phyloP scores from a whole-genome alignment of 371 early-diverging fungal species.

The Mortierella sp. region DNA sequence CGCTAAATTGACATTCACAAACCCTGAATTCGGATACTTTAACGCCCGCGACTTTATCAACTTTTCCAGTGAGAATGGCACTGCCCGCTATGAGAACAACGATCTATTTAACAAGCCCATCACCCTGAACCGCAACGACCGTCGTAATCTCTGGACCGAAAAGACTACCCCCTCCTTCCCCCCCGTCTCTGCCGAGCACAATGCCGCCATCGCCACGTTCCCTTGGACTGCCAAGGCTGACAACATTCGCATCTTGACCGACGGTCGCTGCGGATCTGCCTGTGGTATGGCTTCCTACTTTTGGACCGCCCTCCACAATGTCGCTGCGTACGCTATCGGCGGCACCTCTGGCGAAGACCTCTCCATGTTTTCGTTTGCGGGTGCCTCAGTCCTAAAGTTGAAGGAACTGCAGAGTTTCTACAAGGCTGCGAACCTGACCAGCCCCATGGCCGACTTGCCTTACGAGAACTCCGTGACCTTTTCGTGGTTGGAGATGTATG shows the following conservation, averaged over 20 bases:
- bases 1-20: background rate
- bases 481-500: slow-evolving; percentile 10
- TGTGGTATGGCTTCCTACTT: slow-evolving; percentile 36
- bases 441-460: slow-evolving; percentile 3
- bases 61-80: background rate
- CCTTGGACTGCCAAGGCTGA: slow-evolving; percentile 34
- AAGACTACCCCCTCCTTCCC: background rate
- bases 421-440: background rate
- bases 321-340: slow-evolving; percentile 32
- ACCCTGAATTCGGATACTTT: background rate
- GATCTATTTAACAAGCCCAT: slow-evolving; percentile 1
- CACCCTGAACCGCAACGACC: slow-evolving; percentile 4
- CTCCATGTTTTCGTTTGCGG: slow-evolving; percentile 43
- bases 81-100: slow-evolving; percentile 1
- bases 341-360: slow-evolving; percentile 14
- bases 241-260: slow-evolving; percentile 29
- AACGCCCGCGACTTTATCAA: slow-evolving; percentile 12
- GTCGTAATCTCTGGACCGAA: slow-evolving; percentile 22
- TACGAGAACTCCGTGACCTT: slow-evolving; percentile 6
- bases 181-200: slow-evolving; percentile 14
- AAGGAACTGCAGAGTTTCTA: slow-evolving; percentile 5
- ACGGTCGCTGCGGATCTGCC: slow-evolving; percentile 41
- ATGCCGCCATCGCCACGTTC: background rate
- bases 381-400: slow-evolving; percentile 7
- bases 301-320: slow-evolving; percentile 18